Evolutionary conservation across 768 basidiomycete genomes (phyloP).

Genomic region (Cystobasidiopsis lactophilus): DNA sequence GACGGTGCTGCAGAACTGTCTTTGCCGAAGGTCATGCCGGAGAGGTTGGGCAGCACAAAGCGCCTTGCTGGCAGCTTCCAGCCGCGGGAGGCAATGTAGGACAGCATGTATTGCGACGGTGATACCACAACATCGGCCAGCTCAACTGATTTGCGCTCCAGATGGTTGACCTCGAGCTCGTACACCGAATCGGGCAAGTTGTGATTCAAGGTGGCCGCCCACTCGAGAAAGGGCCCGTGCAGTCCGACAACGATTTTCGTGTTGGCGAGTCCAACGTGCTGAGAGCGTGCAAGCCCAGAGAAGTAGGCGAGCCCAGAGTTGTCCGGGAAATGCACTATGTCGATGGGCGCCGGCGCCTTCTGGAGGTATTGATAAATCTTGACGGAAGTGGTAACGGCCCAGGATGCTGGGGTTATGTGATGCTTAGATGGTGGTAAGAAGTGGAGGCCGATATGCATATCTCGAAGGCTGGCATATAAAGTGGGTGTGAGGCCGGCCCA

Average conservation of each 20-base stretch:
- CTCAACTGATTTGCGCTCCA: constrained; percentile 11
- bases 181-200: constrained; percentile 10
- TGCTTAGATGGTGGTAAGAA: constrained; percentile 9
- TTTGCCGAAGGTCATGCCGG: not conserved
- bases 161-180: constrained; percentile 10
- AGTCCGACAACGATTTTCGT: constrained; percentile 12
- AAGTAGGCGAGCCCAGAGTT: constrained; percentile 16
- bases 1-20: too few species aligned
- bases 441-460: constrained; percentile 7
- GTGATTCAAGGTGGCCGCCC: constrained; percentile 16
- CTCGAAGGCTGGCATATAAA: too few species aligned
- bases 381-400: constrained; percentile 13
- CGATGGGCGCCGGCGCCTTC: not conserved
- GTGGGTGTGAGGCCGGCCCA: too few species aligned
- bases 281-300: constrained; percentile 3
- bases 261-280: constrained; percentile 8
- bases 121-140: constrained; percentile 14
- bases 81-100: constrained; percentile 3
- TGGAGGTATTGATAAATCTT: constrained; percentile 9
- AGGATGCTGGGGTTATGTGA: constrained; percentile 10
- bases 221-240: constrained; percentile 16
- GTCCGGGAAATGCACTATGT: constrained; percentile 16
- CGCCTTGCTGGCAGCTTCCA: constrained; percentile 5
- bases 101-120: constrained; percentile 15
- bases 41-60: constrained; percentile 15